phyloP scores from a whole-genome alignment of 2,329 filamentous ascomycete species.

The Fusarium graminum region DNA sequence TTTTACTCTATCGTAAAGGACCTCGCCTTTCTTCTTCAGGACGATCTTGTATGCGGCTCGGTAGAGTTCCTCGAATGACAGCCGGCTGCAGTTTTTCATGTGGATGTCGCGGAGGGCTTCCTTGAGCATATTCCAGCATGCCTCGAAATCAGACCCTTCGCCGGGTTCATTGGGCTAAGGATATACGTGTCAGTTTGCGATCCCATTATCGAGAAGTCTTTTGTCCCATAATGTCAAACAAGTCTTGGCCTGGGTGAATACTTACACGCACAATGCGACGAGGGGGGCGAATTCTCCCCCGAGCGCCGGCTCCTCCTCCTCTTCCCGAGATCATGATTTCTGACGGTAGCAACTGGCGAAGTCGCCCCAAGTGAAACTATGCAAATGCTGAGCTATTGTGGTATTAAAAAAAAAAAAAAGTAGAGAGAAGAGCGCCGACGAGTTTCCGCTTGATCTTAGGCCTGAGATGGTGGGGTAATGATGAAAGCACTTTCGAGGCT shows the following conservation, averaged over 20 bases:
- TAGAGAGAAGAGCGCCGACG: slow-evolving; percentile 4
- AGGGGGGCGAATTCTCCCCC: slow-evolving; percentile 59
- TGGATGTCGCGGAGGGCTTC: slow-evolving; percentile 89
- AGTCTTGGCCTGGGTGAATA: slow-evolving; percentile 21
- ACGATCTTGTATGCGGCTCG: slow-evolving; percentile 95
- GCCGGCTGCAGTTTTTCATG: slow-evolving; percentile 86
- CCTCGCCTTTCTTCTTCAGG: slow-evolving; percentile 84
- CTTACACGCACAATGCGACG: slow-evolving; percentile 60
- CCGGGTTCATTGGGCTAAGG: slow-evolving; percentile 55
- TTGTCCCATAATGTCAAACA: neutral
- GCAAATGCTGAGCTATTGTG: neutral
- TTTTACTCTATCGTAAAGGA: slow-evolving; percentile 84
- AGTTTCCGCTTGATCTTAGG: slow-evolving; percentile 15
- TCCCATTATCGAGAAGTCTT: neutral
- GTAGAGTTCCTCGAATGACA: slow-evolving; percentile 97
- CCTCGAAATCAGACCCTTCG: slow-evolving; percentile 83
- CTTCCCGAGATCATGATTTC: slow-evolving; percentile 63
- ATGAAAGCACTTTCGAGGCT: slow-evolving; percentile 23
- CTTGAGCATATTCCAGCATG: slow-evolving; percentile 82
- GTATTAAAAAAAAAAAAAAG: neutral
- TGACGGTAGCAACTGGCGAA: slow-evolving; percentile 7
- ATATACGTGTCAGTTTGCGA: slow-evolving; percentile 43
- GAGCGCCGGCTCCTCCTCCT: slow-evolving; percentile 59
- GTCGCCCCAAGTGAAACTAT: slow-evolving; percentile 11
- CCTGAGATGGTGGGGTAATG: slow-evolving; percentile 40